A percentile compares a stretch with the other conserved stretches of the same genome.
phyloP scores from a whole-genome alignment of 352 stramenopile species.

The Globisporangium emineosum region DNA sequence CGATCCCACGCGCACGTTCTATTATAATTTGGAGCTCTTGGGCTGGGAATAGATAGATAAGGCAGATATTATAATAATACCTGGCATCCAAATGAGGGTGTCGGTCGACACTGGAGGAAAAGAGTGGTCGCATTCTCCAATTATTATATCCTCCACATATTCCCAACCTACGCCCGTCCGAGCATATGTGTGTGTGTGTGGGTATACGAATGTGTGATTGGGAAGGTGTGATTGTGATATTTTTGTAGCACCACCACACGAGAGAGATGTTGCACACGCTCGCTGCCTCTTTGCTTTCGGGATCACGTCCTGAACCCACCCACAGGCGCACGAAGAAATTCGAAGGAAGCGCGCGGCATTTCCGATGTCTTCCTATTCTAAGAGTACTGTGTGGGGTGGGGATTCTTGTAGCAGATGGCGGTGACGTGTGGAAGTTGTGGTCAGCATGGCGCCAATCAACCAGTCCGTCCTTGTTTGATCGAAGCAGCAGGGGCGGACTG shows the following conservation, averaged over 20 bases:
- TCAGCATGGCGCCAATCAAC: not conserved
- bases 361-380: too few species aligned
- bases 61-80: too few species aligned
- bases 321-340: not conserved
- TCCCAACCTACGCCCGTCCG: too few species aligned
- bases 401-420: not conserved
- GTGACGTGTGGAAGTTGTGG: not conserved
- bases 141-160: not conserved
- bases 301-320: not conserved
- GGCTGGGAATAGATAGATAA: too few species aligned
- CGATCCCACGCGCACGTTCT: too few species aligned
- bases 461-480: not conserved
- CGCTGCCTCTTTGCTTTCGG: not conserved
- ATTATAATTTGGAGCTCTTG: too few species aligned
- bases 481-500: conserved; percentile 5
- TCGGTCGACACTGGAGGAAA: too few species aligned
- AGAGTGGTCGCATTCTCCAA: too few species aligned
- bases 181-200: too few species aligned
- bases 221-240: not conserved
- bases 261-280: not conserved
- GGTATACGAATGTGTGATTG: not conserved
- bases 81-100: not conserved
- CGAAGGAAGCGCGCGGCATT: not conserved
- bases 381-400: not conserved
- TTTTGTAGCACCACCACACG: too few species aligned